Conservation (phyloP, 202 grass and related monocot species). For the Musa balbisiana region DNA sequence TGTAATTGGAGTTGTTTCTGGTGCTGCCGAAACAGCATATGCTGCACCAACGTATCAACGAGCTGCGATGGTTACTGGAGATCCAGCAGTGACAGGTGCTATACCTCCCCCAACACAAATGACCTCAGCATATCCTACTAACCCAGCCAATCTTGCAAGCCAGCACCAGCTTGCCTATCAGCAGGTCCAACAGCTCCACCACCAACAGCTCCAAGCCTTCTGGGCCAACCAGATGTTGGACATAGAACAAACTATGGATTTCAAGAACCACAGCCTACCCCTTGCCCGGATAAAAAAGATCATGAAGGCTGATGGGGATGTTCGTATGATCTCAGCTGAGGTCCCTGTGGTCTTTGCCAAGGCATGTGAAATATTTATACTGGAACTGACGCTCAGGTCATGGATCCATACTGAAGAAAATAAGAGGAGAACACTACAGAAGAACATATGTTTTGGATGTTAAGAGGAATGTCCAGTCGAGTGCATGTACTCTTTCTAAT, state of each 20-base stretch:
- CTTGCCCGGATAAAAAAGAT: conserved; percentile 16
- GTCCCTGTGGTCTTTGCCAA: conserved; percentile 10
- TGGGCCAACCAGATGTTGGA: conserved; percentile 5
- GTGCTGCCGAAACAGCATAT: conserved; percentile 51
- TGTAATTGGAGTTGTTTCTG: conserved; percentile 49
- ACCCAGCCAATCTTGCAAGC: conserved; percentile 36
- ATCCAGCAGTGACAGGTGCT: conserved; percentile 33
- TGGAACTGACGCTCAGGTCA: conserved; percentile 8
- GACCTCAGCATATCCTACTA: conserved; percentile 38
- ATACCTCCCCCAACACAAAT: conserved; percentile 35
- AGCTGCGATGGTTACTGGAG: conserved; percentile 43
- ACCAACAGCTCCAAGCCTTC: conserved; percentile 35
- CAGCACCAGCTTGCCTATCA: conserved; percentile 78
- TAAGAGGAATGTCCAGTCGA: neutral
- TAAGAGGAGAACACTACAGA: conserved; percentile 15
- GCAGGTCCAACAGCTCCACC: conserved; percentile 70
- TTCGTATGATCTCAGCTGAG: conserved; percentile 14
- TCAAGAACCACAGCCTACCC: conserved; percentile 17
- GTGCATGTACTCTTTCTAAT: neutral
- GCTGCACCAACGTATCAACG: conserved; percentile 32
- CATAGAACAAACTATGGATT: neutral
- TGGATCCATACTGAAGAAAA: conserved; percentile 17
- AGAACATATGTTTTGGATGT: neutral
- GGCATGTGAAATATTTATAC: conserved; percentile 17
- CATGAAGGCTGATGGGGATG: conserved; percentile 16